A percentile compares a stretch with the other conserved stretches of the same genome.
These are phyloP conservation scores for Croton laevigatus DNA, from an alignment of 441 rosid genomes.

Conservation along the genomic window DNA sequence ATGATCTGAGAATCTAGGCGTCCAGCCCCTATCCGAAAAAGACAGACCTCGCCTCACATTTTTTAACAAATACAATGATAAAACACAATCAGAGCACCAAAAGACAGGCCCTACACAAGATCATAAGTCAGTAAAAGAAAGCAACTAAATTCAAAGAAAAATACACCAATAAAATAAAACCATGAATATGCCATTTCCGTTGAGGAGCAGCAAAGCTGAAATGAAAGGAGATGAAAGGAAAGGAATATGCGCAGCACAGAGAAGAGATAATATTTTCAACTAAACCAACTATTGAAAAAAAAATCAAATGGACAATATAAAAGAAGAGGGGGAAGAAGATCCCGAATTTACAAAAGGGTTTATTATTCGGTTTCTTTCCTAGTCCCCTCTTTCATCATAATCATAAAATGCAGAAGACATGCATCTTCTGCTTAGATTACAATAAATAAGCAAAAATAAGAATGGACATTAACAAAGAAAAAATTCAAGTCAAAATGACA, in stretches of 20 bases:
- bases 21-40: conserved; percentile 9
- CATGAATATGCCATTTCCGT: conserved; percentile 1
- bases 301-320: conserved; percentile 15
- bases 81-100: background rate
- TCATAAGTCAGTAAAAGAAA: conserved; percentile 3
- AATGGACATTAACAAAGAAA: conserved; percentile 19
- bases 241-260: conserved; percentile 21
- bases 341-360: conserved; percentile 39
- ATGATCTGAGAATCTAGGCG: conserved; percentile 7
- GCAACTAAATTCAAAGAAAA: conserved; percentile 1
- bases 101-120: conserved; percentile 30
- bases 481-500: conserved; percentile 6
- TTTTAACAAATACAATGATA: background rate
- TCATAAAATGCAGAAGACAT: conserved; percentile 29
- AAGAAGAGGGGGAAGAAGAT: conserved; percentile 31
- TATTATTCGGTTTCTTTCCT: conserved; percentile 32
- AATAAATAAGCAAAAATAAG: conserved; percentile 6
- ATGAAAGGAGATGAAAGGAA: too few relatives aligned
- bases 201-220: too few relatives aligned
- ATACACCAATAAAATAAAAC: background rate
- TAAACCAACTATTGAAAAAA: conserved; percentile 12
- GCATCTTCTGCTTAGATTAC: conserved; percentile 21
- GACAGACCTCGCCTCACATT: background rate
- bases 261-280: background rate
- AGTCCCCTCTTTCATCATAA: conserved; percentile 25